Evolutionary conservation across 106 monocot species (phyloP).

Genomic region (Acanthochlamys bracteata): DNA sequence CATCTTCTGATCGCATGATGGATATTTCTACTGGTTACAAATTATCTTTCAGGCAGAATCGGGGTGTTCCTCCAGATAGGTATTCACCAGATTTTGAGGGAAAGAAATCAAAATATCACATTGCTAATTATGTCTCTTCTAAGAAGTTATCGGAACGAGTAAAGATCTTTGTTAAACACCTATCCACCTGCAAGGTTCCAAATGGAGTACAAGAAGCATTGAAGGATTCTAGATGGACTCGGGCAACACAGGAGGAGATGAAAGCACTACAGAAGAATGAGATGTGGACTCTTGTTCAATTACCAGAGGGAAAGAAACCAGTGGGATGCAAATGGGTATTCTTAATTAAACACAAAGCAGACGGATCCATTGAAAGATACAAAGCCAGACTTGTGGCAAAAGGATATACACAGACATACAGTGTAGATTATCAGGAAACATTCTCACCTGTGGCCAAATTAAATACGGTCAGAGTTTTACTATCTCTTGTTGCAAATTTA

Average conservation of each 20-base stretch:
- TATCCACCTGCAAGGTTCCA: neutral
- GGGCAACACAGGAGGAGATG: neutral
- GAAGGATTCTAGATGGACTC: neutral
- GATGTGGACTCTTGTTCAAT: neutral
- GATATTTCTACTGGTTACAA: neutral
- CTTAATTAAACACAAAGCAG: too few species aligned
- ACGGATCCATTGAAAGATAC: neutral
- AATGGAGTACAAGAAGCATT: constrained; percentile 6
- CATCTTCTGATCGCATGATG: too few species aligned
- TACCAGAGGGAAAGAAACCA: neutral
- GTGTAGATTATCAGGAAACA: constrained; percentile 4
- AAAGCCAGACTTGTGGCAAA: constrained; percentile 6
- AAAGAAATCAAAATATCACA: neutral
- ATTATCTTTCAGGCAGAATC: neutral
- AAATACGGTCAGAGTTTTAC: neutral
- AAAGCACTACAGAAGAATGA: constrained; percentile 7
- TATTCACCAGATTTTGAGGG: too few species aligned
- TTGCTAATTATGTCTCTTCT: neutral
- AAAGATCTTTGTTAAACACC: neutral
- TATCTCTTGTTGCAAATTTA: neutral
- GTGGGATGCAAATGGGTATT: constrained; percentile 4
- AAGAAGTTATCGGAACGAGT: neutral
- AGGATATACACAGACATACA: constrained; percentile 6
- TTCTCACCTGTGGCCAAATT: constrained; percentile 12
- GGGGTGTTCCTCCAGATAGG: neutral